These are phyloP conservation scores for Nigrograna mackinnonii DNA, from an alignment of 2,329 filamentous ascomycete genomes.

Conservation along the genomic window DNA sequence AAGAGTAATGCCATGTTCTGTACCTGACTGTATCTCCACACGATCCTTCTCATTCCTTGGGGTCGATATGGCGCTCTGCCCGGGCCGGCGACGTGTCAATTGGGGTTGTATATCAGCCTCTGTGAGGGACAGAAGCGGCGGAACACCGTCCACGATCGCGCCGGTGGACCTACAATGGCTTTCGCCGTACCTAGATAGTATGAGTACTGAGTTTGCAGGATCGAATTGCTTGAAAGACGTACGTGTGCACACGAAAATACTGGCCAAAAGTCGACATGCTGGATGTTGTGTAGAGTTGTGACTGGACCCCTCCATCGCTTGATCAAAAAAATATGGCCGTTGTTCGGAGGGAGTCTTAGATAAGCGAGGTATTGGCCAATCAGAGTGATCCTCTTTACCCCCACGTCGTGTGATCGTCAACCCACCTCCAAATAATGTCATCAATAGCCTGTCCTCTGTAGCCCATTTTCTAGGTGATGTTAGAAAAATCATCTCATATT, in stretches of 20 bases:
- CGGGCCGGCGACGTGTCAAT: constrained; percentile 86
- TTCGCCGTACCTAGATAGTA: constrained; percentile 68
- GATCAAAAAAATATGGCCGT: too few species aligned
- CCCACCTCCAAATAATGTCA: too few species aligned
- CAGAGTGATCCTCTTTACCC: too few species aligned
- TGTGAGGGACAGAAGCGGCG: constrained; percentile 82
- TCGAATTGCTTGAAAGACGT: constrained; percentile 35
- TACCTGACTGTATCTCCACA: constrained; percentile 91
- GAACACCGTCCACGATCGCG: constrained; percentile 92
- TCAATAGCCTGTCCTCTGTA: too few species aligned
- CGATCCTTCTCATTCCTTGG: constrained; percentile 90
- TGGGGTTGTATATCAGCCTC: constrained; percentile 92
- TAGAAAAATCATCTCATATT: too few species aligned
- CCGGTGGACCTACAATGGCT: constrained; percentile 92
- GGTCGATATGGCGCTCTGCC: constrained; percentile 87
- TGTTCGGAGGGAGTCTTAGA: too few species aligned
- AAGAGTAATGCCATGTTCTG: constrained; percentile 85
- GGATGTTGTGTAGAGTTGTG: too few species aligned
- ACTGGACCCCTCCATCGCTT: too few species aligned
- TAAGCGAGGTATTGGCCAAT: too few species aligned
- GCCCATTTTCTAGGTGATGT: too few species aligned
- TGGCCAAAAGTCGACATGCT: constrained; percentile 79
- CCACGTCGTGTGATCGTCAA: too few species aligned
- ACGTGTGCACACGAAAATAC: constrained; percentile 80
- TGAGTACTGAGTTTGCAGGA: neutral